Percentiles rank a stretch among this genome's conserved stretches.
Conservation (phyloP, 1,139 yeast genomes). For the Saccharomyces hybrid region DNA sequence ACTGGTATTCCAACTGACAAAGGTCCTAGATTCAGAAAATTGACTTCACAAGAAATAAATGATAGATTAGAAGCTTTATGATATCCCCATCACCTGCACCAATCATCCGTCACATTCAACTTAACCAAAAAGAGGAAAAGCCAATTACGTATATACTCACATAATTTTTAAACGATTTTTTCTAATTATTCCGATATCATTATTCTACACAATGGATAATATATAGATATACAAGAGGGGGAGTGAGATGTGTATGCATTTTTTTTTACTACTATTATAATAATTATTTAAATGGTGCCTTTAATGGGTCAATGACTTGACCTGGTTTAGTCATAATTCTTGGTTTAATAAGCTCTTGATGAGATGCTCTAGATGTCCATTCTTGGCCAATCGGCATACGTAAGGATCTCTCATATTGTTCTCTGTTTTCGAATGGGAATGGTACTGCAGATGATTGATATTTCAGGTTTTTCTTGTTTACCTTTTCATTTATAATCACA, state of each 20-base stretch:
- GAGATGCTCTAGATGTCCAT: slow-evolving; percentile 86
- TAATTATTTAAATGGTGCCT: slow-evolving; percentile 34
- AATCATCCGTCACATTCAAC: neutral
- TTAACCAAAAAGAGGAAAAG: neutral
- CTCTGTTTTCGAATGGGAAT: slow-evolving; percentile 86
- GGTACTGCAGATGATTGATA: slow-evolving; percentile 86
- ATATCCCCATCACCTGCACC: neutral
- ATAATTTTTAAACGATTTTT: neutral
- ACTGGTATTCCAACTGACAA: slow-evolving; percentile 65
- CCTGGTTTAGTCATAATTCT: slow-evolving; percentile 82
- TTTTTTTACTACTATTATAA: neutral
- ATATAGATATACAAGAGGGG: slow-evolving; percentile 1
- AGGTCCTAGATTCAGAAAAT: slow-evolving; percentile 89
- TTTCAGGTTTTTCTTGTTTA: slow-evolving; percentile 74
- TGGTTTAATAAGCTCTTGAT: slow-evolving; percentile 85
- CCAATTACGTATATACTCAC: neutral
- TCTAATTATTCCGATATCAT: neutral
- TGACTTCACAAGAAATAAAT: slow-evolving; percentile 84
- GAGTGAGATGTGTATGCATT: neutral
- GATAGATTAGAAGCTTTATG: slow-evolving; percentile 88
- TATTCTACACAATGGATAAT: slow-evolving; percentile 2
- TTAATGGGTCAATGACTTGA: slow-evolving; percentile 81
- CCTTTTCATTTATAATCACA: slow-evolving; percentile 84
- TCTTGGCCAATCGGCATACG: slow-evolving; percentile 98
- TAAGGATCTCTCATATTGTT: slow-evolving; percentile 88